These are phyloP conservation scores for Teunomyces tritomae DNA, from an alignment of 805 yeast genomes.

Conservation along the genomic window DNA sequence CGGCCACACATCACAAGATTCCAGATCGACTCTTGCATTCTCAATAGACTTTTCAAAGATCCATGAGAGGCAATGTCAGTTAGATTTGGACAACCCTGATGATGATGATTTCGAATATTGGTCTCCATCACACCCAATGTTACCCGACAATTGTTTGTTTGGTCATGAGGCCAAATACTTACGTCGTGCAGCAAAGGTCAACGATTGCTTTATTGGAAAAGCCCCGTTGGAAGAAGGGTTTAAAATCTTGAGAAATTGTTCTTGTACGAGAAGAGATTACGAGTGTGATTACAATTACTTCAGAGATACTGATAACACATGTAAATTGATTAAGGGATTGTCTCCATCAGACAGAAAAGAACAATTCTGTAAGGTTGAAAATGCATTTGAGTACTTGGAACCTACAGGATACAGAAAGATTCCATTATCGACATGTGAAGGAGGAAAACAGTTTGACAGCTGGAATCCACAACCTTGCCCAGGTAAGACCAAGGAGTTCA, in stretches of 20 bases:
- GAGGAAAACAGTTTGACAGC: slow-evolving; percentile 71
- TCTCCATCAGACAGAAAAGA: slow-evolving; percentile 59
- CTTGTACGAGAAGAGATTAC: slow-evolving; percentile 81
- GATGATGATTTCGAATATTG: slow-evolving; percentile 43
- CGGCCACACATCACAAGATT: slow-evolving; percentile 39
- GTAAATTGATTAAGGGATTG: slow-evolving; percentile 76
- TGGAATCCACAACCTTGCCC: slow-evolving; percentile 77
- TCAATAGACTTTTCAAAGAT: slow-evolving; percentile 38
- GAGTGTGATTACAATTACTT: slow-evolving; percentile 91
- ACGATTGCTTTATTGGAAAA: slow-evolving; percentile 69
- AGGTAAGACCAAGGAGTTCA: slow-evolving; percentile 70
- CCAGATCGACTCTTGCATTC: slow-evolving; percentile 40
- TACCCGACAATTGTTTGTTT: slow-evolving; percentile 38
- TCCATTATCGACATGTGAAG: slow-evolving; percentile 81
- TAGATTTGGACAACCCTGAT: slow-evolving; percentile 41
- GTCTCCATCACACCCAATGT: slow-evolving; percentile 38
- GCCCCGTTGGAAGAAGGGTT: slow-evolving; percentile 57
- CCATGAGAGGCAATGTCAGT: slow-evolving; percentile 38
- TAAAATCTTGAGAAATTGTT: slow-evolving; percentile 61
- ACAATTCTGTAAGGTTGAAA: slow-evolving; percentile 56
- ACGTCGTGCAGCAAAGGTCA: slow-evolving; percentile 42
- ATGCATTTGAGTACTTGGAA: slow-evolving; percentile 68
- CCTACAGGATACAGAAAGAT: slow-evolving; percentile 92
- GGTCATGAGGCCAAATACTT: slow-evolving; percentile 43
- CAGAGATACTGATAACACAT: slow-evolving; percentile 73